Percentiles rank a stretch among this genome's conserved stretches.
These are phyloP conservation scores for Nakazawaea laoshanensis DNA, from an alignment of 805 yeast species.

Conservation along the genomic window DNA sequence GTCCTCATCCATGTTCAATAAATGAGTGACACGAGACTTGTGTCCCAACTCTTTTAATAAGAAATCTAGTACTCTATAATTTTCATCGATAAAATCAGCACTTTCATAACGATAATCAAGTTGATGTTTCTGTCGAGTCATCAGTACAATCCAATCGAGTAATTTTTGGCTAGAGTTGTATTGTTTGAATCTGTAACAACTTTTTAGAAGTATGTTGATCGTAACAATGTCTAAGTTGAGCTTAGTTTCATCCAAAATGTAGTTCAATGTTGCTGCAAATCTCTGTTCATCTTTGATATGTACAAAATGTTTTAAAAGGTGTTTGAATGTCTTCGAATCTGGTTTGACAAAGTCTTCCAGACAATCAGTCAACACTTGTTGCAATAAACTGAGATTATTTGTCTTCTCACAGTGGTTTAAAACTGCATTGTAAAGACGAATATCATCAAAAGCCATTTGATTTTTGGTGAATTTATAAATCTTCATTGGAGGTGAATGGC, in stretches of 20 bases:
- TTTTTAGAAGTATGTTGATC: too few relatives aligned
- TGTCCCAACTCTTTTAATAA: not conserved
- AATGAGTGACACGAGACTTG: not conserved
- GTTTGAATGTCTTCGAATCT: not conserved
- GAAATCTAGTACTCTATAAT: not conserved
- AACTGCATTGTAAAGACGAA: slow-evolving; percentile 2
- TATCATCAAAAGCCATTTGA: slow-evolving; percentile 3
- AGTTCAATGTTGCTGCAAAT: too few relatives aligned
- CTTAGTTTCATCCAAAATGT: too few relatives aligned
- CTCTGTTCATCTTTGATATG: not conserved
- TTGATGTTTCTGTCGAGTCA: slow-evolving; percentile 1
- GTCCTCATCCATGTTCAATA: slow-evolving; percentile 4
- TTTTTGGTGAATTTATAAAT: slow-evolving; percentile 2
- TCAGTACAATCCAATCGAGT: not conserved
- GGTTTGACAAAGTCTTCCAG: not conserved
- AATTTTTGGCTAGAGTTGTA: too few relatives aligned
- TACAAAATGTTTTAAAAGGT: not conserved
- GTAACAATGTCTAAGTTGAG: too few relatives aligned
- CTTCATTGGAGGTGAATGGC: slow-evolving; percentile 1
- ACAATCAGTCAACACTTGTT: slow-evolving; percentile 1
- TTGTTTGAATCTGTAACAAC: too few relatives aligned
- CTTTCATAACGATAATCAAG: not conserved
- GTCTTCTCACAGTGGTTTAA: not conserved
- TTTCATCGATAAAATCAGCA: not conserved
- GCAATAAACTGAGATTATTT: not conserved